Evolutionary conservation across 805 yeast genomes (phyloP).

Genomic region (Wickerhamiella australiensis): DNA sequence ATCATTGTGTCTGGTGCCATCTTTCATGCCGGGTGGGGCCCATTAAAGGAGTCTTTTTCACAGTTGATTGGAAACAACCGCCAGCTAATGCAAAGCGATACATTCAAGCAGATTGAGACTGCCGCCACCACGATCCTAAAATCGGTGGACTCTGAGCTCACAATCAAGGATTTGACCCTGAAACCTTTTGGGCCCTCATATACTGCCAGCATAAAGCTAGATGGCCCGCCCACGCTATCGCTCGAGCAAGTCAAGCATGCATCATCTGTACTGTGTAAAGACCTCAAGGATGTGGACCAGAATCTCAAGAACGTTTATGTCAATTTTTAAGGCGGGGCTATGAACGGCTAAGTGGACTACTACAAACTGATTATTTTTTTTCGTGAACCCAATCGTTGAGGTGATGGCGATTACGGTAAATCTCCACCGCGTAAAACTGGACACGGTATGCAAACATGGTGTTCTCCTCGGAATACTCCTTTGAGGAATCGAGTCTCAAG

Average conservation of each 20-base stretch:
- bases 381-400: conserved; percentile 75
- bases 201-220: conserved; percentile 18
- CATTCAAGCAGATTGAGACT: conserved; percentile 14
- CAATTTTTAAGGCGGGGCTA: conserved; percentile 11
- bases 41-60: conserved; percentile 53
- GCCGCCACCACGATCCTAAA: conserved; percentile 12
- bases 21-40: conserved; percentile 71
- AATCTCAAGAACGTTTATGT: conserved; percentile 21
- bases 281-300: conserved; percentile 14
- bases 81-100: conserved; percentile 15
- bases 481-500: conserved; percentile 57
- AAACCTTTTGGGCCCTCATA: conserved; percentile 23
- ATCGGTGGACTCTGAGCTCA: conserved; percentile 14
- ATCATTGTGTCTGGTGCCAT: conserved; percentile 69
- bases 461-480: conserved; percentile 69
- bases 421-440: conserved; percentile 90
- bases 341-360: too few species aligned
- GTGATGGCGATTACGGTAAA: conserved; percentile 81
- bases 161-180: conserved; percentile 15
- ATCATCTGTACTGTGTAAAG: neutral
- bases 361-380: neutral
- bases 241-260: conserved; percentile 13
- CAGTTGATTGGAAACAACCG: conserved; percentile 58
- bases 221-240: neutral
- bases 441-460: conserved; percentile 85